phyloP scores from a whole-genome alignment of 768 basidiomycete species.

The Macrolepiota albuminosa region DNA sequence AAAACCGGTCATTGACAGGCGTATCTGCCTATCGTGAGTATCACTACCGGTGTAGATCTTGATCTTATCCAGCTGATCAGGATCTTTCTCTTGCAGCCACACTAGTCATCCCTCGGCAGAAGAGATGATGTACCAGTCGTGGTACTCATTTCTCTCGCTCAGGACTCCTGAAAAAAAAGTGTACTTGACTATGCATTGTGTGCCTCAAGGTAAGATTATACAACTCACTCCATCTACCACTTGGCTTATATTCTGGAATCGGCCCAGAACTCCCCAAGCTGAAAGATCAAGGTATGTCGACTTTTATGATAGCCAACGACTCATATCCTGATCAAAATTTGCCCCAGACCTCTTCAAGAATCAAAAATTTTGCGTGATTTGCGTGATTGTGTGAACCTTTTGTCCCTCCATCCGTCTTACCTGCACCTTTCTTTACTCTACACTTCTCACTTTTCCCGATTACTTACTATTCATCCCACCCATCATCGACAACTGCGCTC shows the following conservation, averaged over 20 bases:
- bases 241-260: neutral
- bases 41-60: neutral
- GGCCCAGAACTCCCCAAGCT: neutral
- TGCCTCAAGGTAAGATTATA: neutral
- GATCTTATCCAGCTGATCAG: neutral
- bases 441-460: too few relatives aligned
- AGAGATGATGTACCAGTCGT: too few relatives aligned
- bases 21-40: neutral
- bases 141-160: too few relatives aligned
- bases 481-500: too few relatives aligned
- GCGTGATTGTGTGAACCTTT: too few relatives aligned
- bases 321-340: neutral
- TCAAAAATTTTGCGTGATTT: too few relatives aligned
- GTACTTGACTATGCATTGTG: neutral
- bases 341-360: neutral
- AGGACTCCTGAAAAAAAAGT: neutral
- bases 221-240: neutral
- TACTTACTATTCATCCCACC: too few relatives aligned
- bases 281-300: neutral
- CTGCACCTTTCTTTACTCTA: too few relatives aligned
- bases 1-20: neutral
- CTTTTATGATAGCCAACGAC: neutral
- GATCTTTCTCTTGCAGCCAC: neutral
- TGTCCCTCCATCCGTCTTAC: too few relatives aligned
- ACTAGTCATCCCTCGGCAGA: too few relatives aligned